These are phyloP conservation scores for Tuber aestivum DNA, from an alignment of 495 filamentous ascomycete genomes.

Conservation along the genomic window DNA sequence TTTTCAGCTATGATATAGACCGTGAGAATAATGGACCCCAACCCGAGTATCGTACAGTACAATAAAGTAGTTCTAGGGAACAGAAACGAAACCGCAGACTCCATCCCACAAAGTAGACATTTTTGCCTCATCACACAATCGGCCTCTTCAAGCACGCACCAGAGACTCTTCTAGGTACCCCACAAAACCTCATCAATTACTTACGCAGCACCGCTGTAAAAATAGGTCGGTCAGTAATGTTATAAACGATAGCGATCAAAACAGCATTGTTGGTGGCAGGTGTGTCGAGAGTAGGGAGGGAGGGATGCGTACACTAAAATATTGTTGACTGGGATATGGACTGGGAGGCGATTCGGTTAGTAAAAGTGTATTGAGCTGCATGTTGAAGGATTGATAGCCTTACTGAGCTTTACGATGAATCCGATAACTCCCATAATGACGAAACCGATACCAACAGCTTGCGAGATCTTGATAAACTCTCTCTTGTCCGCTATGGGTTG, in stretches of 20 bases:
- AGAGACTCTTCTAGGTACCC: slow-evolving; percentile 5
- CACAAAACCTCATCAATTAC: slow-evolving; percentile 15
- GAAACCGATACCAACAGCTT: slow-evolving; percentile 91
- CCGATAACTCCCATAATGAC: slow-evolving; percentile 81
- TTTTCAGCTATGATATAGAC: neutral
- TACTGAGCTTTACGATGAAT: slow-evolving; percentile 91
- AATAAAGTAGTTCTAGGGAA: slow-evolving; percentile 24
- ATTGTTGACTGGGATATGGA: slow-evolving; percentile 81
- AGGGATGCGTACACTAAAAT: slow-evolving; percentile 55
- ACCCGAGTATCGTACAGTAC: slow-evolving; percentile 32
- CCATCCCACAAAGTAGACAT: slow-evolving; percentile 15
- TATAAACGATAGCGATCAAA: neutral
- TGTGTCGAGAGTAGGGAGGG: neutral
- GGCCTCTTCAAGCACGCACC: slow-evolving; percentile 7
- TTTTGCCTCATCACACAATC: slow-evolving; percentile 16
- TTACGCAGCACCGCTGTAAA: slow-evolving; percentile 36
- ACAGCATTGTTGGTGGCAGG: neutral
- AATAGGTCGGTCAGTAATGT: neutral
- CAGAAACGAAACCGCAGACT: slow-evolving; percentile 19
- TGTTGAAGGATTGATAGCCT: slow-evolving; percentile 39
- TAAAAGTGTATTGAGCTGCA: slow-evolving; percentile 16
- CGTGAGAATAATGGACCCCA: slow-evolving; percentile 11
- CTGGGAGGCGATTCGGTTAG: slow-evolving; percentile 42
- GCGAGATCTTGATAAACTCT: slow-evolving; percentile 91
- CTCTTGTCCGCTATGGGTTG: slow-evolving; percentile 60